These are phyloP conservation scores for Flueggea neowawraea DNA, from an alignment of 441 rosid genomes.

Conservation along the genomic window DNA sequence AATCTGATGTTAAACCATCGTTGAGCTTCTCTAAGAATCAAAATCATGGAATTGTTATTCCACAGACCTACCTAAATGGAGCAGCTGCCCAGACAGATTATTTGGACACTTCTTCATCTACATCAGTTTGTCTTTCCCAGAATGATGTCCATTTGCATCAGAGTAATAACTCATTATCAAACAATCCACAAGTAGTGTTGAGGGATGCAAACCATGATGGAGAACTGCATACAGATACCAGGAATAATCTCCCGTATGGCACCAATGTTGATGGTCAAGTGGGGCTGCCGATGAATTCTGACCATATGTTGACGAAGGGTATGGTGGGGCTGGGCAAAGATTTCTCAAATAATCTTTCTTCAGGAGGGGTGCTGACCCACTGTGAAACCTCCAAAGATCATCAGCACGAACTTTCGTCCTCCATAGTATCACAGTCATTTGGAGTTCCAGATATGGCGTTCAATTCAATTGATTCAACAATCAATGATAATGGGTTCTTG, in stretches of 20 bases:
- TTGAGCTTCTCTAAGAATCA: conserved; percentile 49
- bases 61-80: conserved; percentile 43
- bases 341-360: conserved; percentile 40
- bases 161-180: conserved; percentile 36
- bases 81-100: conserved; percentile 43
- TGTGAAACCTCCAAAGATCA: conserved; percentile 48
- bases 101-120: conserved; percentile 76
- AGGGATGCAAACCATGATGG: conserved; percentile 51
- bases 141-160: conserved; percentile 51
- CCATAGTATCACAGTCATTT: conserved; percentile 67
- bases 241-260: conserved; percentile 36
- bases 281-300: conserved; percentile 36
- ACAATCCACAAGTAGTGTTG: conserved; percentile 38
- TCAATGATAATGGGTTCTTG: conserved; percentile 44
- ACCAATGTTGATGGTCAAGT: conserved; percentile 32
- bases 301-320: conserved; percentile 34
- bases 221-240: conserved; percentile 45
- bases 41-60: conserved; percentile 38
- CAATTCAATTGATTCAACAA: conserved; percentile 51
- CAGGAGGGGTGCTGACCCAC: conserved; percentile 37
- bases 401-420: conserved; percentile 63
- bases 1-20: conserved; percentile 57
- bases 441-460: conserved; percentile 58
- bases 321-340: conserved; percentile 48
- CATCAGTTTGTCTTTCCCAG: conserved; percentile 61